Conservation (phyloP, 2,329 filamentous ascomycete genomes). For the Aspergillus quadrilineatus region DNA sequence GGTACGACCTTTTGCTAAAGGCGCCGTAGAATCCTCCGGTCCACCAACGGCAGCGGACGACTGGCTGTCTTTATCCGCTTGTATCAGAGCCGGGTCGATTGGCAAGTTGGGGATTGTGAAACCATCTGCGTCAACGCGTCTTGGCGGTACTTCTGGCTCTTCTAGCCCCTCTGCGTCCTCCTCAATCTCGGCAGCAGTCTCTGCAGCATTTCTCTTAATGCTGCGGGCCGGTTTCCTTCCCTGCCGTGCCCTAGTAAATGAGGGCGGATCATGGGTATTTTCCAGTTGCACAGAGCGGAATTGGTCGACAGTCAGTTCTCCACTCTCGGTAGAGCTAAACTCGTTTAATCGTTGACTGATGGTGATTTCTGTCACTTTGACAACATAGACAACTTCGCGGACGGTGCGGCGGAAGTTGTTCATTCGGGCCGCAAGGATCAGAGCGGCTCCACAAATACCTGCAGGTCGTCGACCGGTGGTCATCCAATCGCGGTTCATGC, state of each 20-base stretch:
- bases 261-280: conserved; percentile 76
- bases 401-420: conserved; percentile 95
- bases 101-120: conserved; percentile 62
- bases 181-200: conserved; percentile 44
- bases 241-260: conserved; percentile 62
- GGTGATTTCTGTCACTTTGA: conserved; percentile 92
- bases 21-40: conserved; percentile 23
- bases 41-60: conserved; percentile 19
- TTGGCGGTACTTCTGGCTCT: conserved; percentile 38
- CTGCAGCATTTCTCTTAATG: conserved; percentile 32
- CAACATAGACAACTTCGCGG: conserved; percentile 94
- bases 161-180: conserved; percentile 25
- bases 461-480: conserved; percentile 89
- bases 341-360: conserved; percentile 89
- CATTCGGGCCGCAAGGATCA: conserved; percentile 94
- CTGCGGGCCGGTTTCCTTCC: conserved; percentile 55
- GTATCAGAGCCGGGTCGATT: conserved; percentile 45
- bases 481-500: conserved; percentile 98
- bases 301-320: conserved; percentile 81
- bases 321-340: conserved; percentile 83
- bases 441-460: conserved; percentile 88
- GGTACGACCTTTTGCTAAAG: conserved; percentile 23
- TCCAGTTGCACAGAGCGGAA: conserved; percentile 62
- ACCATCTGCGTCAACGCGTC: conserved; percentile 63
- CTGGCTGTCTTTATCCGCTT: conserved; percentile 20